Conservation (phyloP, 75 land plant species). For the Azolla pinnata region DNA sequence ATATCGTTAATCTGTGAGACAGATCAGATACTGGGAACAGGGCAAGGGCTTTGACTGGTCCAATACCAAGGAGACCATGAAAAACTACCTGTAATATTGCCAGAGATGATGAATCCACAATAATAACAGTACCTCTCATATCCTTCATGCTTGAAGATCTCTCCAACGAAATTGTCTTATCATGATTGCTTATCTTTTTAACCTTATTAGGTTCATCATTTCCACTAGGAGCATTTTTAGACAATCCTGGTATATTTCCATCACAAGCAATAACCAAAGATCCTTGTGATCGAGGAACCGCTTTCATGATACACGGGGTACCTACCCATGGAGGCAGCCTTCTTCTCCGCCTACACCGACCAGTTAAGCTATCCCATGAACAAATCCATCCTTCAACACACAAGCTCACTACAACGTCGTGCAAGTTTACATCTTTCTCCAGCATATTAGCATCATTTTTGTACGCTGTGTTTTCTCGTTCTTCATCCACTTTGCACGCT, state of each 20-base stretch:
- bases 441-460: constrained; percentile 8
- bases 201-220: constrained; percentile 3
- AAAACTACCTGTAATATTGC: constrained; percentile 49
- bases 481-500: constrained; percentile 30
- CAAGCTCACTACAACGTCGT: constrained; percentile 42
- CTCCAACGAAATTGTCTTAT: constrained; percentile 13
- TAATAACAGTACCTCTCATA: constrained; percentile 35
- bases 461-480: constrained; percentile 3
- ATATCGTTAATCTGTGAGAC: constrained; percentile 19
- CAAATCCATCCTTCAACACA: constrained; percentile 72
- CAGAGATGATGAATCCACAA: constrained; percentile 58
- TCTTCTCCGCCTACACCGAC: constrained; percentile 56
- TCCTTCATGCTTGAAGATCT: constrained; percentile 10
- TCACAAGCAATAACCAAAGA: constrained; percentile 48
- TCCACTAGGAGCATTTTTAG: constrained; percentile 9
- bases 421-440: constrained; percentile 3
- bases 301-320: constrained; percentile 25
- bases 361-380: constrained; percentile 55
- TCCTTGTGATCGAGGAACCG: constrained; percentile 22
- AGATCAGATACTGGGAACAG: constrained; percentile 19
- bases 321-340: constrained; percentile 70
- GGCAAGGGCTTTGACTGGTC: constrained; percentile 34
- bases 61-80: constrained; percentile 49
- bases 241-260: constrained; percentile 9
- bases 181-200: background rate